Conservation (phyloP, 2,329 filamentous ascomycete species). For the Exophiala mesophila region DNA sequence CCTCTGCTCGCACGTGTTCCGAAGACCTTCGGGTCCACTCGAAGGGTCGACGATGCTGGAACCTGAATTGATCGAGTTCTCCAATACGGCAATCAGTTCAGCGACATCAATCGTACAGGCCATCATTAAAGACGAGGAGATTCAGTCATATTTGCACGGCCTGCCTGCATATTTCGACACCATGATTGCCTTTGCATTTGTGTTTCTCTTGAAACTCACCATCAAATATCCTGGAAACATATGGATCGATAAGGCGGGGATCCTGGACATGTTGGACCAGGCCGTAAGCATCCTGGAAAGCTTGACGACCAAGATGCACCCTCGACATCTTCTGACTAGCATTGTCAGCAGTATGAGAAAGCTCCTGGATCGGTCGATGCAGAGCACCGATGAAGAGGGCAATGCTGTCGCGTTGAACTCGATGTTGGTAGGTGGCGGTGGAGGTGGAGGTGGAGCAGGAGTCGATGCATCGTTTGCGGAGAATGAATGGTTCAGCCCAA, state of each 20-base stretch:
- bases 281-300: conserved; percentile 23
- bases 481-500: conserved; percentile 16
- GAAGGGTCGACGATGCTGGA: conserved; percentile 30
- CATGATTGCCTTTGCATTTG: conserved; percentile 43
- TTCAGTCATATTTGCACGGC: conserved; percentile 45
- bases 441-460: conserved; percentile 9
- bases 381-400: neutral
- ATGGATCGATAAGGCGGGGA: conserved; percentile 28
- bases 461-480: conserved; percentile 3
- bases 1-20: conserved; percentile 42
- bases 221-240: conserved; percentile 32
- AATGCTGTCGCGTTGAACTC: neutral
- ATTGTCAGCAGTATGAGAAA: conserved; percentile 28
- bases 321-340: conserved; percentile 28
- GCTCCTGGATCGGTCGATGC: conserved; percentile 24
- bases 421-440: conserved; percentile 1
- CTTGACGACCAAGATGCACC: conserved; percentile 29
- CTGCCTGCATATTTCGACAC: conserved; percentile 42
- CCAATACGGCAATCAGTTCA: conserved; percentile 44
- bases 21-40: conserved; percentile 29
- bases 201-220: conserved; percentile 41
- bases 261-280: conserved; percentile 25
- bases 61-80: conserved; percentile 41
- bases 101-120: conserved; percentile 44
- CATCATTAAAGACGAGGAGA: conserved; percentile 44